phyloP scores from a whole-genome alignment of 2,329 filamentous ascomycete species.

The Zymoseptoria pseudotritici region DNA sequence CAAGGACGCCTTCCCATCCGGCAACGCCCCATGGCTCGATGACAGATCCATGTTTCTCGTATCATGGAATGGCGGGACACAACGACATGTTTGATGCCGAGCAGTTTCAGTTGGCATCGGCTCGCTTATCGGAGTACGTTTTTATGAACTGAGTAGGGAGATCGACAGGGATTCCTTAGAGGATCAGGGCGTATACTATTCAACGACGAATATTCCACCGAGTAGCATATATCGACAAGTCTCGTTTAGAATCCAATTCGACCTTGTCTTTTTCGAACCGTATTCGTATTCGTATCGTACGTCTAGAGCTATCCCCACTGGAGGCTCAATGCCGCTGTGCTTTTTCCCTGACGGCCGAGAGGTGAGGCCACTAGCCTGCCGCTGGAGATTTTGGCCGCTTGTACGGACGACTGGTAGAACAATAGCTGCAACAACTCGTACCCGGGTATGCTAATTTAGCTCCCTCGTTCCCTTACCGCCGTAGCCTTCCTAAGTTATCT shows the following conservation, averaged over 20 bases:
- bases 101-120: slow-evolving; percentile 1
- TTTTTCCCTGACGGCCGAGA: too few relatives aligned
- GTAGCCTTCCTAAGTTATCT: too few relatives aligned
- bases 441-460: too few relatives aligned
- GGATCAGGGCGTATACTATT: neutral
- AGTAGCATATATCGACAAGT: neutral
- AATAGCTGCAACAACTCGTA: too few relatives aligned
- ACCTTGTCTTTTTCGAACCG: too few relatives aligned
- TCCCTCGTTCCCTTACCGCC: too few relatives aligned
- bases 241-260: neutral
- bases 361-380: too few relatives aligned
- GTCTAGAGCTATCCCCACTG: too few relatives aligned
- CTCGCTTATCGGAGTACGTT: neutral
- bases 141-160: neutral
- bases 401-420: too few relatives aligned
- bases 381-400: neutral
- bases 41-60: slow-evolving; percentile 12
- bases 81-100: slow-evolving; percentile 15
- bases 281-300: too few relatives aligned
- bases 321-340: too few relatives aligned
- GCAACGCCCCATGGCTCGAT: slow-evolving; percentile 13
- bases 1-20: slow-evolving; percentile 16
- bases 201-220: neutral
- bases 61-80: slow-evolving; percentile 11
- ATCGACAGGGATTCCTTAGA: neutral